These are phyloP conservation scores for Nakazawaea wickerhamii DNA, from an alignment of 805 yeast genomes.

Conservation along the genomic window DNA sequence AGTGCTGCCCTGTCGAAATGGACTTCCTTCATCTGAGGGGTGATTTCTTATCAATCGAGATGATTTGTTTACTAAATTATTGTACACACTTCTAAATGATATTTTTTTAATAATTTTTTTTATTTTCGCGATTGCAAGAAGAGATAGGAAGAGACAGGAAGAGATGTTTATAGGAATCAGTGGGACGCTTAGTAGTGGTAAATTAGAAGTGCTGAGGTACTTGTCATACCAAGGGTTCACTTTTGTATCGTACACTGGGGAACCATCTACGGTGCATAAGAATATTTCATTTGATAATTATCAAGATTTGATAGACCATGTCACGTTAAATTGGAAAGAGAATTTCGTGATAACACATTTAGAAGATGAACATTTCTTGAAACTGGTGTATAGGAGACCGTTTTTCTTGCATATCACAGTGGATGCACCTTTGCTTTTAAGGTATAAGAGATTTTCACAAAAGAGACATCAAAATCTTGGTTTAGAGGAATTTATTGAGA, in stretches of 20 bases:
- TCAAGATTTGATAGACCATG: constrained; percentile 48
- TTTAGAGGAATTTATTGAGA: constrained; percentile 27
- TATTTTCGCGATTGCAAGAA: too few relatives aligned
- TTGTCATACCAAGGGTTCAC: constrained; percentile 50
- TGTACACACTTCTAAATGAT: too few relatives aligned
- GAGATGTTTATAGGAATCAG: constrained; percentile 73
- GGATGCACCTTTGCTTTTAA: constrained; percentile 60
- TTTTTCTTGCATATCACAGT: constrained; percentile 76
- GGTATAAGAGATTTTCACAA: constrained; percentile 33
- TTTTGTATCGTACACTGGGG: constrained; percentile 21
- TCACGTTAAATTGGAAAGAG: constrained; percentile 61
- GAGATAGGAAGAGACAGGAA: neutral
- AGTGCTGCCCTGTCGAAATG: constrained; percentile 8
- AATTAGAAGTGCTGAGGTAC: constrained; percentile 56
- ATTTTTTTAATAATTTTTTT: neutral
- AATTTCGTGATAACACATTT: constrained; percentile 57
- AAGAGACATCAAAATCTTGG: constrained; percentile 12
- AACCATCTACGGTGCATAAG: constrained; percentile 17
- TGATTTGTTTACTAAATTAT: too few relatives aligned
- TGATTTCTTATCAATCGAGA: too few relatives aligned
- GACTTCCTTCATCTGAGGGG: constrained; percentile 9
- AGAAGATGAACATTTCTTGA: constrained; percentile 35
- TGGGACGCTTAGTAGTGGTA: constrained; percentile 66
- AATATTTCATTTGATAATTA: constrained; percentile 30
- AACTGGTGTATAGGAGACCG: constrained; percentile 59